Evolutionary conservation across 257 asterid genomes (phyloP).

Genomic region (Nicotiana sylvestris): DNA sequence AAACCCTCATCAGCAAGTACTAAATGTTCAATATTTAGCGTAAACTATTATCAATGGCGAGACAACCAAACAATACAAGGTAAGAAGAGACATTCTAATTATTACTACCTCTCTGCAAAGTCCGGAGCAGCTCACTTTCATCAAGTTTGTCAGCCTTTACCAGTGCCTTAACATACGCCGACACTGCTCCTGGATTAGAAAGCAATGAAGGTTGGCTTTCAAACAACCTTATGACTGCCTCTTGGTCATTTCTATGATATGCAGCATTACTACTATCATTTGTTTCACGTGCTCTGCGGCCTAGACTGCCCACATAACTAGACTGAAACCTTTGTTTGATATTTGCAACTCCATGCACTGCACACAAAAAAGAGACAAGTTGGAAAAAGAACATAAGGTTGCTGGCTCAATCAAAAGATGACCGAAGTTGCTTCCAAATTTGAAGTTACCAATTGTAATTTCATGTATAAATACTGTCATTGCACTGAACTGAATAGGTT

Average conservation of each 20-base stretch:
- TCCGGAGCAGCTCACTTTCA: conserved; percentile 67
- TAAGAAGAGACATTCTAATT: neutral
- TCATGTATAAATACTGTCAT: neutral
- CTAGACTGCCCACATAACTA: conserved; percentile 65
- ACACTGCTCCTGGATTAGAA: conserved; percentile 67
- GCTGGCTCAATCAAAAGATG: neutral
- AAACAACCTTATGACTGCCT: conserved; percentile 69
- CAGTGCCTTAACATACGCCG: conserved; percentile 82
- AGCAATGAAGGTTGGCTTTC: conserved; percentile 82
- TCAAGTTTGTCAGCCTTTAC: conserved; percentile 83
- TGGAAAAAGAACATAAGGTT: neutral
- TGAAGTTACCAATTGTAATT: neutral
- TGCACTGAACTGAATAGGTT: neutral
- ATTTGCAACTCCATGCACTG: conserved; percentile 40
- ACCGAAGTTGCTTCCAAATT: neutral
- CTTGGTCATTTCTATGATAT: conserved; percentile 74
- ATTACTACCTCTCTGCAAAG: conserved; percentile 65
- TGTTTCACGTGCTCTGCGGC: conserved; percentile 62
- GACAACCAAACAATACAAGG: neutral
- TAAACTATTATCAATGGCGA: neutral
- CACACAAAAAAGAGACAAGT: conserved; percentile 14
- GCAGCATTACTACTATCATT: conserved; percentile 62
- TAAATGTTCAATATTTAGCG: neutral
- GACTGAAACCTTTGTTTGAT: conserved; percentile 34
- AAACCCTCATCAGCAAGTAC: neutral